Evolutionary conservation across 768 basidiomycete genomes (phyloP).

Genomic region (Kwoniella shandongensis): DNA sequence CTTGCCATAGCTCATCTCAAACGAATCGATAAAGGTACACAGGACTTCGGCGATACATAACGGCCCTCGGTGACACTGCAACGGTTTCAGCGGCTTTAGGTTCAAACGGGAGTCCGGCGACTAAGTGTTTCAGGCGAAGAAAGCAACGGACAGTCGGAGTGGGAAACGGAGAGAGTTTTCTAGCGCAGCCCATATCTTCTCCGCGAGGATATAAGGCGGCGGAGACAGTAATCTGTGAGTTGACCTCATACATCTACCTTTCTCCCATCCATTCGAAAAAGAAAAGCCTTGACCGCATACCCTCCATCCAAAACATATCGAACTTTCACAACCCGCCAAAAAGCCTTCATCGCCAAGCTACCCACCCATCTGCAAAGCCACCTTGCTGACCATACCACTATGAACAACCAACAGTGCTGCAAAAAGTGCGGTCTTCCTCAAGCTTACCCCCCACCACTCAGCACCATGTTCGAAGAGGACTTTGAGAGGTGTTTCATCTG

Average conservation of each 20-base stretch:
- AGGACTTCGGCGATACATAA: too few species aligned
- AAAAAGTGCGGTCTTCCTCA: slow-evolving; percentile 21
- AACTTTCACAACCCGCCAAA: background rate
- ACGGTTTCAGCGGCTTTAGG: too few species aligned
- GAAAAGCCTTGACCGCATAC: too few species aligned
- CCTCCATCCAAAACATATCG: too few species aligned
- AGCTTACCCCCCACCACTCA: slow-evolving; percentile 3
- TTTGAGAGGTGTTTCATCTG: slow-evolving; percentile 46
- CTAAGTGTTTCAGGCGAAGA: too few species aligned
- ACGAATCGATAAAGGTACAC: too few species aligned
- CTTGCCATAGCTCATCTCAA: too few species aligned
- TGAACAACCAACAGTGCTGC: slow-evolving; percentile 14
- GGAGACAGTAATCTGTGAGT: slow-evolving; percentile 2
- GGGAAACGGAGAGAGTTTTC: background rate
- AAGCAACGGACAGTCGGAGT: too few species aligned
- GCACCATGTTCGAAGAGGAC: slow-evolving; percentile 49
- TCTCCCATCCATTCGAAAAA: slow-evolving; percentile 1
- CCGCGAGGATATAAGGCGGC: slow-evolving; percentile 7
- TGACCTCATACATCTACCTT: background rate
- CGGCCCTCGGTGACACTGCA: too few species aligned
- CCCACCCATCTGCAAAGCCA: too few species aligned
- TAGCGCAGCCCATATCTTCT: slow-evolving; percentile 8
- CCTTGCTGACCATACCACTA: slow-evolving; percentile 8
- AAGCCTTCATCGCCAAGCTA: background rate
- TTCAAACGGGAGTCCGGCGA: too few species aligned